phyloP scores from a whole-genome alignment of 2,329 filamentous ascomycete genomes.

The Zelopaecilomyces penicillatus region DNA sequence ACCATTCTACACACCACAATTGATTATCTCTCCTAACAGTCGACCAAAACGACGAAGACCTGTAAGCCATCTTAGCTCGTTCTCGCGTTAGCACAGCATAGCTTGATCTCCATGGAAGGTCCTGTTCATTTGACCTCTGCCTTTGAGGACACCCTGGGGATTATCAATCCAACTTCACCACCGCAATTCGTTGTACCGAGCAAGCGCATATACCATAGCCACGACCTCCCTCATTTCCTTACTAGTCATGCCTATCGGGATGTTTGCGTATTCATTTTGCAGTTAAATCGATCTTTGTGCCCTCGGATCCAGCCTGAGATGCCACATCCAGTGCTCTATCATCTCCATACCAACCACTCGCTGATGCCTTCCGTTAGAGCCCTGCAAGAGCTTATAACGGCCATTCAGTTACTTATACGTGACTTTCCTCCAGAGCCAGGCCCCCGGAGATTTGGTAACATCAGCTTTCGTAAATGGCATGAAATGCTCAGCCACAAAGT shows the following conservation, averaged over 20 bases:
- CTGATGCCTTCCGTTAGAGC: constrained; percentile 48
- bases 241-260: constrained; percentile 76
- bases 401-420: constrained; percentile 58
- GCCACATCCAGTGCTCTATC: constrained; percentile 30
- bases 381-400: constrained; percentile 58
- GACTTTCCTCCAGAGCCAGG: constrained; percentile 78
- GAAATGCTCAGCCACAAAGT: constrained; percentile 55
- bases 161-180: constrained; percentile 40
- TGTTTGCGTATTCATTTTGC: constrained; percentile 77
- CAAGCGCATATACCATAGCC: constrained; percentile 78
- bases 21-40: too few relatives aligned
- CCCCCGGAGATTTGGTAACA: constrained; percentile 84
- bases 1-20: too few relatives aligned
- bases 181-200: constrained; percentile 56
- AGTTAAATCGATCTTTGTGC: constrained; percentile 82
- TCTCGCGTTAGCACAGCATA: too few relatives aligned
- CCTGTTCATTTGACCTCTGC: too few relatives aligned
- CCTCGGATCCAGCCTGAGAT: constrained; percentile 47
- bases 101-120: too few relatives aligned
- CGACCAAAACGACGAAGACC: too few relatives aligned
- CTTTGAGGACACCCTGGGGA: too few relatives aligned
- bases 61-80: too few relatives aligned
- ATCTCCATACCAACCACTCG: constrained; percentile 29
- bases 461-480: constrained; percentile 82
- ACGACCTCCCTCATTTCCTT: constrained; percentile 75